phyloP scores from a whole-genome alignment of 1,284 basidiomycete species.

The Coniferiporia weirii region DNA sequence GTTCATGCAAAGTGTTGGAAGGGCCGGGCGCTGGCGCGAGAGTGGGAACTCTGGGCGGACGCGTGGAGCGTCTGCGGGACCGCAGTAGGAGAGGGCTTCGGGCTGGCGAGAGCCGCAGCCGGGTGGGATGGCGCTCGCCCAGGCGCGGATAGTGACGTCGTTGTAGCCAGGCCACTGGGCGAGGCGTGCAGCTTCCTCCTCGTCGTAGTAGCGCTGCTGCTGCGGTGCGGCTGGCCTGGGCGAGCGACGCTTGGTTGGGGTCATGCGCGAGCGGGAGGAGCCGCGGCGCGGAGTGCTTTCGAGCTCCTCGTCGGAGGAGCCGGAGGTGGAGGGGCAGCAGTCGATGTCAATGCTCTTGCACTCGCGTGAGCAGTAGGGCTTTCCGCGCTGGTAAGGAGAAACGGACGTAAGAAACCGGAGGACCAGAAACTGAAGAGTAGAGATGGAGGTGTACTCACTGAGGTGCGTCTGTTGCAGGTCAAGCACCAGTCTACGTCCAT shows the following conservation, averaged over 20 bases:
- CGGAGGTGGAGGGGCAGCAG: slow-evolving; percentile 10
- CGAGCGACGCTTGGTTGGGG: not conserved
- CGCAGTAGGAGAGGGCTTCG: slow-evolving; percentile 22
- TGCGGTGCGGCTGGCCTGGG: not conserved
- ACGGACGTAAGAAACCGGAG: not conserved
- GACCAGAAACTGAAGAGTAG: slow-evolving; percentile 20
- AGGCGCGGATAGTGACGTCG: slow-evolving; percentile 30
- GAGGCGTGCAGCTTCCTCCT: no score
- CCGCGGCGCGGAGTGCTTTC: not conserved
- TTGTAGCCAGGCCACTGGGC: slow-evolving; percentile 22
- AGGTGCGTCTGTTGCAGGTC: slow-evolving; percentile 48
- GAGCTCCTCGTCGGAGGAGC: not conserved
- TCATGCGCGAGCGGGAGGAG: not conserved
- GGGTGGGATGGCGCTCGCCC: slow-evolving; percentile 25
- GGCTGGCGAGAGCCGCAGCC: slow-evolving; percentile 16
- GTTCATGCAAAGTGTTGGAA: slow-evolving; percentile 44
- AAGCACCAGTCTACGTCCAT: slow-evolving; percentile 55
- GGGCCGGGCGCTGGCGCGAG: slow-evolving; percentile 33
- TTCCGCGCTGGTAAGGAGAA: slow-evolving; percentile 34
- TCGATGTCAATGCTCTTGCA: slow-evolving; percentile 30
- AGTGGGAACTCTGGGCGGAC: slow-evolving; percentile 39
- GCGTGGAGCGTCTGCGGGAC: slow-evolving; percentile 20
- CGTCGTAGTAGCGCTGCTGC: no score
- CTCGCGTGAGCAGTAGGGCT: slow-evolving; percentile 49
- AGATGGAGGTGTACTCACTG: slow-evolving; percentile 34